A percentile compares a stretch with the other conserved stretches of the same genome.
These are phyloP conservation scores for Talaromyces amestolkiae DNA, from an alignment of 2,329 filamentous ascomycete species.

Conservation along the genomic window DNA sequence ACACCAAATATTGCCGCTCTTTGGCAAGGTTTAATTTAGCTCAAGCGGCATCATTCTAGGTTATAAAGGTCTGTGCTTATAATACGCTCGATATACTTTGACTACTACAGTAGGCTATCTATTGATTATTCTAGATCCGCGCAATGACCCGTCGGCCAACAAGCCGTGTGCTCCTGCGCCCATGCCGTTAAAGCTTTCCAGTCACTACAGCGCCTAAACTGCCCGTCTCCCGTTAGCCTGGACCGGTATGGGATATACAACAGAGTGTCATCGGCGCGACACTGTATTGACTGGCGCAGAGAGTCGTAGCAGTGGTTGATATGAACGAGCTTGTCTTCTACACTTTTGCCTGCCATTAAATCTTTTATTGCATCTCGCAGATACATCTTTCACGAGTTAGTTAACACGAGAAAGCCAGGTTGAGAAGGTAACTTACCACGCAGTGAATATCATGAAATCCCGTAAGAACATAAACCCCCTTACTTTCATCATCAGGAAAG, in stretches of 20 bases:
- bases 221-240: neutral
- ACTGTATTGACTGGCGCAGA: neutral
- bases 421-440: neutral
- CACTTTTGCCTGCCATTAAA: neutral
- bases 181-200: neutral
- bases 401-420: no score
- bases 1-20: neutral
- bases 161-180: neutral
- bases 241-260: neutral
- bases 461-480: neutral
- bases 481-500: neutral
- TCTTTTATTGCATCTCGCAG: neutral
- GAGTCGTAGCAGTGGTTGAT: neutral
- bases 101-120: neutral
- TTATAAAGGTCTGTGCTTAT: neutral
- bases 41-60: neutral
- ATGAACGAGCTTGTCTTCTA: neutral
- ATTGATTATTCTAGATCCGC: neutral
- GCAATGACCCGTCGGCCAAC: neutral
- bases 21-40: neutral
- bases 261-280: neutral
- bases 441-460: neutral
- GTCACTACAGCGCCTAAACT: neutral
- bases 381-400: neutral
- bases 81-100: neutral